Percentiles rank a stretch among this genome's conserved stretches.
Evolutionary conservation across 192 early-diverging fungal genomes (phyloP).

Genomic region (Allomyces javanicus): DNA sequence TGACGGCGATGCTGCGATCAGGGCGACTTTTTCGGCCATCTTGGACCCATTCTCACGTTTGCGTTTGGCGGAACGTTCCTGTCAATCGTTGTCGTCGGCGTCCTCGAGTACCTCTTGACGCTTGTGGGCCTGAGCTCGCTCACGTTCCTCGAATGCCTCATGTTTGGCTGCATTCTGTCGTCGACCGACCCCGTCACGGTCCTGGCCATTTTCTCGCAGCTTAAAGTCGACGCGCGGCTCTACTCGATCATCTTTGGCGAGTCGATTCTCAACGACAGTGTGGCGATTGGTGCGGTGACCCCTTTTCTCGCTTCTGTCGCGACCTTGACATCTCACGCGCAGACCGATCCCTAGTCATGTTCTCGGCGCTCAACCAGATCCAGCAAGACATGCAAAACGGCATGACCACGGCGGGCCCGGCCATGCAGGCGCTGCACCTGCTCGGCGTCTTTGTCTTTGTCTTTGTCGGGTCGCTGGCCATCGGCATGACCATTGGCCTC

Average conservation of each 20-base stretch:
- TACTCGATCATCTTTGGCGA: slow-evolving; percentile 96
- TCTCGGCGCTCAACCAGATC: slow-evolving; percentile 12
- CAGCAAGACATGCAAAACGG: too few species aligned
- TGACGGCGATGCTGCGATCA: slow-evolving; percentile 7
- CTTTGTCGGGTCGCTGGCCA: slow-evolving; percentile 60
- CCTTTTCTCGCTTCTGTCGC: neutral
- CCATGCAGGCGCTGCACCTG: neutral
- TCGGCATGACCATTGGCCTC: slow-evolving; percentile 63
- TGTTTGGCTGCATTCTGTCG: slow-evolving; percentile 82
- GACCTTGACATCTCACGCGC: neutral
- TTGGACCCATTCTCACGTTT: slow-evolving; percentile 78
- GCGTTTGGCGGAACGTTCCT: slow-evolving; percentile 84
- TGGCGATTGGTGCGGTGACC: slow-evolving; percentile 47
- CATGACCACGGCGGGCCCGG: too few species aligned
- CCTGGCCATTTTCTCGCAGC: slow-evolving; percentile 80
- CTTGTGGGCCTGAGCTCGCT: slow-evolving; percentile 47
- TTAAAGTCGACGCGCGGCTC: slow-evolving; percentile 81
- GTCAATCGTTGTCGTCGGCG: slow-evolving; percentile 70
- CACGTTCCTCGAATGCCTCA: slow-evolving; percentile 76
- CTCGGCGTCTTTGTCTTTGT: slow-evolving; percentile 56
- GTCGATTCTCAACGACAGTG: slow-evolving; percentile 87
- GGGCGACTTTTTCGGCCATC: slow-evolving; percentile 68
- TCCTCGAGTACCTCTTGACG: slow-evolving; percentile 48
- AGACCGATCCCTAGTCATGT: slow-evolving; percentile 29
- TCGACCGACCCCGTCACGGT: slow-evolving; percentile 96